phyloP scores from a whole-genome alignment of 1,139 yeast species.

The Geotrichum bryndzae region DNA sequence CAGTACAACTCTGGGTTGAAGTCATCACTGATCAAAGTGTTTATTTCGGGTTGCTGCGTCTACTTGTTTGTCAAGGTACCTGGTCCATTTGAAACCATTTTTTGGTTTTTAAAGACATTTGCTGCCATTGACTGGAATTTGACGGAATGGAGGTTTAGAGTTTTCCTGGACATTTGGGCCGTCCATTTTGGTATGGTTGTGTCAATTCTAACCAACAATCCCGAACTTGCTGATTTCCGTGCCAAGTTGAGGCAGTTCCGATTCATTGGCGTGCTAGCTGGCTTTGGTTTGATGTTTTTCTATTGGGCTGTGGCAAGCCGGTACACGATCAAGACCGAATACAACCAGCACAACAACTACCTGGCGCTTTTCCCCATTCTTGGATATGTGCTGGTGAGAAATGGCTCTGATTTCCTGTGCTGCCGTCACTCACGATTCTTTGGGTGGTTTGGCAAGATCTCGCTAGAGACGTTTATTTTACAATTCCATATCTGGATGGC shows the following conservation, averaged over 20 bases:
- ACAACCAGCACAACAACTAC: slow-evolving; percentile 22
- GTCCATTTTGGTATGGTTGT: slow-evolving; percentile 27
- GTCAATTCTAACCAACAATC: slow-evolving; percentile 19
- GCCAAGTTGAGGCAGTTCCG: slow-evolving; percentile 9
- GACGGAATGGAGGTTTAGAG: slow-evolving; percentile 27
- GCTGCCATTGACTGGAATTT: slow-evolving; percentile 24
- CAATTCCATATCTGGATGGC: slow-evolving; percentile 29
- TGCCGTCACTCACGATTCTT: slow-evolving; percentile 23
- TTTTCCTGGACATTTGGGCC: slow-evolving; percentile 24
- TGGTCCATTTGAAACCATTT: slow-evolving; percentile 23
- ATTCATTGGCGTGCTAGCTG: slow-evolving; percentile 3
- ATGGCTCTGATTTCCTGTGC: slow-evolving; percentile 21
- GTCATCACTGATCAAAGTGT: slow-evolving; percentile 21
- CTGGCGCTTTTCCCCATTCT: slow-evolving; percentile 23
- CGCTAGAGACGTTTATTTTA: slow-evolving; percentile 26
- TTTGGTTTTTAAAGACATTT: slow-evolving; percentile 20
- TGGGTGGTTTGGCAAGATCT: slow-evolving; percentile 26
- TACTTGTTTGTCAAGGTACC: slow-evolving; percentile 19
- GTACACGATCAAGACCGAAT: slow-evolving; percentile 21
- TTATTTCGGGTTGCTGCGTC: slow-evolving; percentile 17
- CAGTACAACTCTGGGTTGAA: slow-evolving; percentile 20
- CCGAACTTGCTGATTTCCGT: slow-evolving; percentile 17
- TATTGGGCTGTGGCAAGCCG: slow-evolving; percentile 17
- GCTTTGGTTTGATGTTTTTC: slow-evolving; percentile 8
- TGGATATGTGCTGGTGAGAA: slow-evolving; percentile 24